Percentiles rank a stretch among this genome's conserved stretches.
Evolutionary conservation across 2,329 filamentous ascomycete genomes (phyloP).

Genomic region (Fusarium sublunatum): DNA sequence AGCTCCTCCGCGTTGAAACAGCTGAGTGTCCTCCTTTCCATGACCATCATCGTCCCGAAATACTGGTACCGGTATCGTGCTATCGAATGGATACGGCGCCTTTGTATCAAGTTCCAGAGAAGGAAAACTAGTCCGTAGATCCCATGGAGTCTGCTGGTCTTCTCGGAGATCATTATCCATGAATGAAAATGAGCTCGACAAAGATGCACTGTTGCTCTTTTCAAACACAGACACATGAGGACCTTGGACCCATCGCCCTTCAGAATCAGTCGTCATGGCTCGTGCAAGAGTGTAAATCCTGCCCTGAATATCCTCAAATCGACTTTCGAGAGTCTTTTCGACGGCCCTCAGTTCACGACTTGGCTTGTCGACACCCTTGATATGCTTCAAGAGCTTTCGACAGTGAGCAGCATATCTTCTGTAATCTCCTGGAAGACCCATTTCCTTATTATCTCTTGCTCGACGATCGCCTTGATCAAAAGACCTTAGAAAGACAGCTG

Average conservation of each 20-base stretch:
- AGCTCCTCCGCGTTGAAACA: neutral
- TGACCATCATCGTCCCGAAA: slow-evolving; percentile 17
- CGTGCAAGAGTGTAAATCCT: slow-evolving; percentile 27
- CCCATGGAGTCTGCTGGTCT: slow-evolving; percentile 10
- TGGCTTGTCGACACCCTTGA: slow-evolving; percentile 30
- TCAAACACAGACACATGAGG: slow-evolving; percentile 44
- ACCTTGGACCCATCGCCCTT: slow-evolving; percentile 21
- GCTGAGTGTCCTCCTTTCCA: neutral
- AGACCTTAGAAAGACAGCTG: slow-evolving; percentile 39
- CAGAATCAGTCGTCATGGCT: slow-evolving; percentile 30
- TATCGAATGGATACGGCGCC: slow-evolving; percentile 37
- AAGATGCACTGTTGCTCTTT: slow-evolving; percentile 38
- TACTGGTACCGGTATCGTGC: slow-evolving; percentile 29
- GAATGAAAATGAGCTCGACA: slow-evolving; percentile 31
- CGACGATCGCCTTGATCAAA: slow-evolving; percentile 38
- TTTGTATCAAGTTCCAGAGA: slow-evolving; percentile 24
- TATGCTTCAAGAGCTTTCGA: slow-evolving; percentile 39
- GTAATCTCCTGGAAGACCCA: slow-evolving; percentile 42
- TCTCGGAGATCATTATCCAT: slow-evolving; percentile 16
- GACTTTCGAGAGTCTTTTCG: slow-evolving; percentile 22
- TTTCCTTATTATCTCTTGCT: slow-evolving; percentile 20
- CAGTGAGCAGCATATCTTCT: slow-evolving; percentile 40
- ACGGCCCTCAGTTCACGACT: slow-evolving; percentile 23
- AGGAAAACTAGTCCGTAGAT: slow-evolving; percentile 27
- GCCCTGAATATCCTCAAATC: slow-evolving; percentile 37